Evolutionary conservation across 768 basidiomycete species (phyloP).

Genomic region (Mycena leptocephala): DNA sequence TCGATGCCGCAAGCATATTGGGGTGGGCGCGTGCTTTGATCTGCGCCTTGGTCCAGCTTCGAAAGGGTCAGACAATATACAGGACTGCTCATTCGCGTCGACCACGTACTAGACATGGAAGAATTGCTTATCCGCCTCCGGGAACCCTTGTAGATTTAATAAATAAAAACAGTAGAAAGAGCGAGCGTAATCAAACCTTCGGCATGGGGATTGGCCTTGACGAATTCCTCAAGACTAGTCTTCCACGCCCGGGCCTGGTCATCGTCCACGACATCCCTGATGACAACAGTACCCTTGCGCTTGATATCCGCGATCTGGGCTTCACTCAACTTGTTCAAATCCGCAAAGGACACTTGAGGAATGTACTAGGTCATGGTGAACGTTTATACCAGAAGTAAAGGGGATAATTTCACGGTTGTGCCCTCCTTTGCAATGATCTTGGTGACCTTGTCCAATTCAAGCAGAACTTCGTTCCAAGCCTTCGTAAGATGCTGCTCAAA

Average conservation of each 20-base stretch:
- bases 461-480: constrained; percentile 64
- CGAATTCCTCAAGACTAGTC: constrained; percentile 60
- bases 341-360: no score
- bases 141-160: constrained; percentile 52
- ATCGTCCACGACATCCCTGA: constrained; percentile 65
- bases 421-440: constrained; percentile 57
- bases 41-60: constrained; percentile 56
- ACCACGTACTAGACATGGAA: constrained; percentile 69
- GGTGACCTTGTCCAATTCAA: constrained; percentile 57
- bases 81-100: background rate
- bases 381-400: no score
- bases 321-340: no score
- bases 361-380: no score
- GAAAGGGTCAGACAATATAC: background rate
- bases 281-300: constrained; percentile 67
- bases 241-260: constrained; percentile 66
- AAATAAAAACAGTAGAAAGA: constrained; percentile 35
- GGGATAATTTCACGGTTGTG: constrained; percentile 58
- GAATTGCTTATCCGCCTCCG: constrained; percentile 68
- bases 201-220: no score
- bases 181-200: no score
- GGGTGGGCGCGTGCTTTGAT: constrained; percentile 70
- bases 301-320: no score
- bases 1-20: no score
- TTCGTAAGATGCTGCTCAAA: no score